Evolutionary conservation across 176 grass and related monocot genomes (phyloP), one percentile per base, ranked within the genome.

Genomic region (Melocanna baccifera): DNA sequence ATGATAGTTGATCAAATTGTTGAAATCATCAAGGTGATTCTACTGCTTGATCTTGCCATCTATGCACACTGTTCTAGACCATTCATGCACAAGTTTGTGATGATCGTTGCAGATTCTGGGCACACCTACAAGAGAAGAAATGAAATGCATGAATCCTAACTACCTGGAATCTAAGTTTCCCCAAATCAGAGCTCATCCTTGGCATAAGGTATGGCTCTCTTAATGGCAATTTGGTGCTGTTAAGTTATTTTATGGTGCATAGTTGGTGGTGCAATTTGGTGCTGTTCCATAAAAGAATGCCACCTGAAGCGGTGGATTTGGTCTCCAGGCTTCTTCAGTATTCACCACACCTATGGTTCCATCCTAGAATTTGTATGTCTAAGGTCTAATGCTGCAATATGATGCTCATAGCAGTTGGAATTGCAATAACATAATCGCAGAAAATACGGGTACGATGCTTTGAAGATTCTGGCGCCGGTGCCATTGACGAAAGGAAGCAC

Each of bases 241-340:
- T 22, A 26, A 83, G 36, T 72, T 52, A 23, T 9, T 55, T 40
- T 52, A 51, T 50, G 26, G 29, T 61, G 25, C 58, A 85, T 68
- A 77, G 26, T 75, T 37, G 47, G 18, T 45, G 23, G 71, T n/a
- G n/a, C 5, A 55, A 30, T 41, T 77, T 45, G 32, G 46, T 79
- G 16, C 9, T 26, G 41, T 92, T 92, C 37, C 75, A 87, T 29
- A 92, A 87, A 79, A 87, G 84, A 86, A 91, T 90, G 77, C 92
- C 92, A 26, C 78, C 87, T 65, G 92, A 94, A 81, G 92, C 90
- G 0, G 90, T 92, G 22, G 92, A 92, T 73, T 87, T 94, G 15
- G 92, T 94, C 29, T 92, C 90, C 63, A 92, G 92, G 85, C 90
- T 94, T 80, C 90, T 94, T 76, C 92, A 94, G 46, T 94, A 94